Evolutionary conservation across 2,329 filamentous ascomycete species (phyloP), one percentile per base, ranked within the genome.

Genomic region (Claviceps sorghi): DNA sequence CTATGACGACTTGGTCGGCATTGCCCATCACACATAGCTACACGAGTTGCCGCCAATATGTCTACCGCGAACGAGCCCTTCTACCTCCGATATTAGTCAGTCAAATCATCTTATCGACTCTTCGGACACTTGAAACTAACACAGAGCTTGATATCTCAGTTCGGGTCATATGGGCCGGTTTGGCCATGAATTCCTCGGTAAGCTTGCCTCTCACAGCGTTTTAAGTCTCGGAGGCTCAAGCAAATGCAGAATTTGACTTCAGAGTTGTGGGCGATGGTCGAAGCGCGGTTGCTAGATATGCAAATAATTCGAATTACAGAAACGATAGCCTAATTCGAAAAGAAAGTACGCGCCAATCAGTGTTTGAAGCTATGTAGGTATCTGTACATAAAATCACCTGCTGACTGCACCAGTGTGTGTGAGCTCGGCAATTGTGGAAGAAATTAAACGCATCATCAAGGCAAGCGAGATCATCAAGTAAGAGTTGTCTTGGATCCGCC

Each of bases 301-400:
- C 93, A 58, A 98, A 98, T 77, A 98, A 98, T 71, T 97, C 91
- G 53, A 98, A 98, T 72, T 98, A 98, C 72, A 84, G 93, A 64
- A 98, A 98, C 71, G 93, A 98, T 67, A 96, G 90, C 57, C 74
- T 98, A 60, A 98, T 98, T 65, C 86, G 93, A 58, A 98, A 98
- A 90, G 93, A 98, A 75, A 98, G 93, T 96, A 75, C n/a, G 49
- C 30, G 19, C 19, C 17, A 61, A 89, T 69, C 44, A 48, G 32
- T 36, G 9, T 29, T 48, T 34, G 9, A 30, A 22, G 17, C 8
- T 30, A 11, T 42, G 17, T 19, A 30, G 19, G 17, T 2, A 13
- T 7, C 15, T 30, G 6, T 30, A 30, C 15, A n/a, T 48, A 29
- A 9, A n/a, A 15, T 40, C 17, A 41, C 6, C 19, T 32, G 19